phyloP scores from a whole-genome alignment of 2,329 filamentous ascomycete species.

The Diaporthe sp. region DNA sequence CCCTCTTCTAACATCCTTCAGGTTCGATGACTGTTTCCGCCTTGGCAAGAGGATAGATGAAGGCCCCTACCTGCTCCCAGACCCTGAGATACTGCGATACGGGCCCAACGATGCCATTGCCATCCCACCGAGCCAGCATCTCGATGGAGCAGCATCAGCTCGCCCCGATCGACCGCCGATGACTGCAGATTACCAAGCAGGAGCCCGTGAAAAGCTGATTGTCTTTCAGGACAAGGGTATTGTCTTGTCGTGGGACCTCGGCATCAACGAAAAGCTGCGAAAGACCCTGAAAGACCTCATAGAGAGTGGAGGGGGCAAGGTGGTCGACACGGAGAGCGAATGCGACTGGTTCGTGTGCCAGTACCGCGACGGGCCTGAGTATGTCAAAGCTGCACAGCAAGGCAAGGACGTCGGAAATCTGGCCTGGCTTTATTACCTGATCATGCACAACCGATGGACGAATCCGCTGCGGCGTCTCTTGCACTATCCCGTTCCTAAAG shows the following conservation, averaged over 20 bases:
- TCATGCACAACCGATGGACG: slow-evolving; percentile 90
- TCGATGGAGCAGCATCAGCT: slow-evolving; percentile 75
- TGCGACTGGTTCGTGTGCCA: slow-evolving; percentile 90
- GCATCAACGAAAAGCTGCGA: slow-evolving; percentile 74
- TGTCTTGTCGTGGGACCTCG: slow-evolving; percentile 81
- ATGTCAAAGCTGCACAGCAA: slow-evolving; percentile 79
- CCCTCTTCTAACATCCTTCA: slow-evolving; percentile 49
- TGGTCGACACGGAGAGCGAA: slow-evolving; percentile 74
- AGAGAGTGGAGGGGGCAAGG: slow-evolving; percentile 74
- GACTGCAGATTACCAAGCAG: slow-evolving; percentile 50
- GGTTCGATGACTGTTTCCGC: slow-evolving; percentile 97
- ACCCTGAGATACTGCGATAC: slow-evolving; percentile 83
- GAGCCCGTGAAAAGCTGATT: slow-evolving; percentile 66
- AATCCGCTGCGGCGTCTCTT: slow-evolving; percentile 85
- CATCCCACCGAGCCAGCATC: slow-evolving; percentile 68
- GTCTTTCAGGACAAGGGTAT: slow-evolving; percentile 85
- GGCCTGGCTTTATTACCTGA: slow-evolving; percentile 93
- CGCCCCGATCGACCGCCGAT: slow-evolving; percentile 54
- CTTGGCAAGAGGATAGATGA: slow-evolving; percentile 93
- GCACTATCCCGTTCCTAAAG: slow-evolving; percentile 86
- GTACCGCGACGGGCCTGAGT: slow-evolving; percentile 85
- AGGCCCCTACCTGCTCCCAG: slow-evolving; percentile 84
- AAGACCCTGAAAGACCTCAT: slow-evolving; percentile 80
- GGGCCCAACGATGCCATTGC: slow-evolving; percentile 67
- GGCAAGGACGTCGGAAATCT: slow-evolving; percentile 92